These are phyloP conservation scores for Andrographis paniculata DNA, from an alignment of 305 asterid species.

Conservation along the genomic window DNA sequence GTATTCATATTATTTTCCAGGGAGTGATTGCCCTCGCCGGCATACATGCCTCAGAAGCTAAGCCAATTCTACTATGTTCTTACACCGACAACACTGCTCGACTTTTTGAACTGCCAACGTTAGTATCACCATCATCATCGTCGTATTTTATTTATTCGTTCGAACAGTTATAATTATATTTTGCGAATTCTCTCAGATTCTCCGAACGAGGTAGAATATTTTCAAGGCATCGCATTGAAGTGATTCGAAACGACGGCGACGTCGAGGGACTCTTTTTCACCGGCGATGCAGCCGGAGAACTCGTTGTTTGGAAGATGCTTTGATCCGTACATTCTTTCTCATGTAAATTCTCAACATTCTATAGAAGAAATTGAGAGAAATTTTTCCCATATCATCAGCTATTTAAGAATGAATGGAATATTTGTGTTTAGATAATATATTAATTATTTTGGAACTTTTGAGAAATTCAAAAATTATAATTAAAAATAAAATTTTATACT, in stretches of 20 bases:
- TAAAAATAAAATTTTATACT: too few relatives aligned
- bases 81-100: constrained; percentile 24
- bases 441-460: too few relatives aligned
- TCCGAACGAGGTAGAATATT: constrained; percentile 29
- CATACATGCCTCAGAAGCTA: constrained; percentile 34
- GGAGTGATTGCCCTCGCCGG: constrained; percentile 42
- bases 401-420: too few relatives aligned
- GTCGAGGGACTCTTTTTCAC: constrained; percentile 37
- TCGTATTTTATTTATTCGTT: too few relatives aligned
- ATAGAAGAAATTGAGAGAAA: too few relatives aligned
- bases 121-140: not conserved
- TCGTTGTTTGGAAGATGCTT: constrained; percentile 24
- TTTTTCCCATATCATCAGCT: too few relatives aligned
- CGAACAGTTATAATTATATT: too few relatives aligned
- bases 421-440: too few relatives aligned
- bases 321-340: too few relatives aligned
- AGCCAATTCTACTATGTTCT: constrained; percentile 33
- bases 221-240: constrained; percentile 16
- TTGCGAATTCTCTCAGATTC: constrained; percentile 8
- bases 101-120: not conserved
- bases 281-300: constrained; percentile 40
- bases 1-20: constrained; percentile 22
- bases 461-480: too few relatives aligned
- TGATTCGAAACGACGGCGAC: constrained; percentile 27
- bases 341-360: too few relatives aligned